Conservation (phyloP, 2,329 filamentous ascomycete genomes). For the Colletotrichum lindemuthianum region DNA sequence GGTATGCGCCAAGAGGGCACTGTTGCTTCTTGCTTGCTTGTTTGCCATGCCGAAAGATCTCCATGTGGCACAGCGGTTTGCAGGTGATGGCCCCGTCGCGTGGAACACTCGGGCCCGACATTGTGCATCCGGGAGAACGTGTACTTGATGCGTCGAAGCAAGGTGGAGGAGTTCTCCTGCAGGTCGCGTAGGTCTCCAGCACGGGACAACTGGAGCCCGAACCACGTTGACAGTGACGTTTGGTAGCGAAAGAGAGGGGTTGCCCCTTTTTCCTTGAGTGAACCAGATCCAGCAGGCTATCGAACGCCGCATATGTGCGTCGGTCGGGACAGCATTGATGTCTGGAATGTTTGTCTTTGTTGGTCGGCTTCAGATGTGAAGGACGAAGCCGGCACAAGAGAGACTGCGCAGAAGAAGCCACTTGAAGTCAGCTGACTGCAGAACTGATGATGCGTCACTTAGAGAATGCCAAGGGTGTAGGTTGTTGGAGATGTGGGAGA, state of each 20-base stretch:
- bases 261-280: constrained; percentile 12
- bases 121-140: constrained; percentile 14
- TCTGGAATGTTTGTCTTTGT: constrained; percentile 21
- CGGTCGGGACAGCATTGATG: constrained; percentile 16
- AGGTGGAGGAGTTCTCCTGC: not conserved
- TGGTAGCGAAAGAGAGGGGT: constrained; percentile 7
- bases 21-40: constrained; percentile 12
- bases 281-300: constrained; percentile 6
- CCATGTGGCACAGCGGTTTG: constrained; percentile 25
- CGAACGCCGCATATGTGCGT: constrained; percentile 1
- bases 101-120: constrained; percentile 16
- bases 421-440: no score
- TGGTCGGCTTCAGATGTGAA: constrained; percentile 6
- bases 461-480: no score
- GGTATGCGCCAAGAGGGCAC: no score
- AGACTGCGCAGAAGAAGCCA: not conserved
- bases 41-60: constrained; percentile 11
- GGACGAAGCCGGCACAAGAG: not conserved
- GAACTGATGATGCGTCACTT: no score
- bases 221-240: not conserved
- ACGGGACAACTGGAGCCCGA: not conserved
- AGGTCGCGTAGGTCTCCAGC: not conserved
- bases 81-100: constrained; percentile 18
- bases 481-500: no score
- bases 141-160: constrained; percentile 16